Evolutionary conservation across 768 basidiomycete genomes (phyloP), one percentile per base, ranked within the genome.

Genomic region (Hydnum rufescens): DNA sequence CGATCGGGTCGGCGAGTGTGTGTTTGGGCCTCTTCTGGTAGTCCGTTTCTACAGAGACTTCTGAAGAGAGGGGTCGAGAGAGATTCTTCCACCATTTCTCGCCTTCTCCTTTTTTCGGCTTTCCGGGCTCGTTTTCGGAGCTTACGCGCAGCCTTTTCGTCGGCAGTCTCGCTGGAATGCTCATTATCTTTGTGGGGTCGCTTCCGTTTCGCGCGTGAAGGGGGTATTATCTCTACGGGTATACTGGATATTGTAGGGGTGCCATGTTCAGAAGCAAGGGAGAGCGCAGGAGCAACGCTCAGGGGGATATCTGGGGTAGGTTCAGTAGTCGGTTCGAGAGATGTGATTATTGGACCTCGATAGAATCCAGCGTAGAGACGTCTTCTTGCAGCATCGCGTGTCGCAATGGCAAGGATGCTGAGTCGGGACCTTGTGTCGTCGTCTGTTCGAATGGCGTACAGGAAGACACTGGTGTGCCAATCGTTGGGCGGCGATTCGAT

Each of bases 291-390:
- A 47, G 25, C 44, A 16, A 13, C 13, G 8, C 13, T 47, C 44
- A 26, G 44, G 13, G 13, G 13, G 13, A 47, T 28, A 13, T 16
- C 13, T 39, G 34, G 34, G 8, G 8, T 19, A 19, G 19, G 34
- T 19, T 39, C 34, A 8, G 19, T 39, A 19, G 8, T 39, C 34
- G 25, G 8, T 8, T 62, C 52, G 13, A n/a, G n/a, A n/a, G n/a
- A n/a, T n/a, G n/a, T n/a, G n/a, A n/a, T n/a, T n/a, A n/a, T n/a
- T 19, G 82, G 77, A 0, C 88, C 90, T 23, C 80, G 75, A 60
- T 81, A 83, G 64, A 95, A 93, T 54, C 71, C 71, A 3, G 85
- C 70, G 62, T 95, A 96, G 2, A 96, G 70, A 19, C 70, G 71
- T 6, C 74, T 70, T 55, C 73, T 76, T 0, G 88, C 90, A 5